Evolutionary conservation across 2,329 filamentous ascomycete species (phyloP).

Genomic region (Cladosporium halotolerans): DNA sequence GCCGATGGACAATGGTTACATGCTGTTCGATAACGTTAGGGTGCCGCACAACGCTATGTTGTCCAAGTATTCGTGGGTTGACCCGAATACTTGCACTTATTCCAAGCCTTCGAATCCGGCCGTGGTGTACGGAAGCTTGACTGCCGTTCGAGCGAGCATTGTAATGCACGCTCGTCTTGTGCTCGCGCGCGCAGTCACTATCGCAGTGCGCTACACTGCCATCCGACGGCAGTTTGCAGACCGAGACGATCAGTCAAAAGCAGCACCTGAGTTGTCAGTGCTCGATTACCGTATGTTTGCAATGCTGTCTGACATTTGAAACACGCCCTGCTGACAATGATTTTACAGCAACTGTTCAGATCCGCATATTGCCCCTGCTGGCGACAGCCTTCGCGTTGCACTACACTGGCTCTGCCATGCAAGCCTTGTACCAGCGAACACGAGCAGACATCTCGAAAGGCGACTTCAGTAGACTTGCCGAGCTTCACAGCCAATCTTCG

Average conservation of each 20-base stretch:
- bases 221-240: slow-evolving; percentile 47
- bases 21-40: slow-evolving; percentile 45
- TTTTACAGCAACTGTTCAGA: slow-evolving; percentile 43
- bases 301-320: not conserved
- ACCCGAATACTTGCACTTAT: slow-evolving; percentile 41
- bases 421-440: slow-evolving; percentile 42
- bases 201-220: slow-evolving; percentile 46
- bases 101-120: slow-evolving; percentile 43
- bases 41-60: slow-evolving; percentile 46
- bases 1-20: slow-evolving; percentile 49
- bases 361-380: slow-evolving; percentile 47
- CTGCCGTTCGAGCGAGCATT: slow-evolving; percentile 42
- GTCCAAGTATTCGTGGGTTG: slow-evolving; percentile 43
- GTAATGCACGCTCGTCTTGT: slow-evolving; percentile 48
- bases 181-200: slow-evolving; percentile 47
- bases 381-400: slow-evolving; percentile 48
- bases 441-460: slow-evolving; percentile 44
- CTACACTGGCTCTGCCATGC: slow-evolving; percentile 46
- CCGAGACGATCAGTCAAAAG: slow-evolving; percentile 36
- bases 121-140: slow-evolving; percentile 46
- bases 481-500: slow-evolving; percentile 49
- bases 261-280: slow-evolving; percentile 40
- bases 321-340: not conserved
- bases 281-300: slow-evolving; percentile 39
- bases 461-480: slow-evolving; percentile 44